A percentile compares a stretch with the other conserved stretches of the same genome.
phyloP scores from a whole-genome alignment of 2,329 filamentous ascomycete genomes.

The Chaetoscypha palmicola region DNA sequence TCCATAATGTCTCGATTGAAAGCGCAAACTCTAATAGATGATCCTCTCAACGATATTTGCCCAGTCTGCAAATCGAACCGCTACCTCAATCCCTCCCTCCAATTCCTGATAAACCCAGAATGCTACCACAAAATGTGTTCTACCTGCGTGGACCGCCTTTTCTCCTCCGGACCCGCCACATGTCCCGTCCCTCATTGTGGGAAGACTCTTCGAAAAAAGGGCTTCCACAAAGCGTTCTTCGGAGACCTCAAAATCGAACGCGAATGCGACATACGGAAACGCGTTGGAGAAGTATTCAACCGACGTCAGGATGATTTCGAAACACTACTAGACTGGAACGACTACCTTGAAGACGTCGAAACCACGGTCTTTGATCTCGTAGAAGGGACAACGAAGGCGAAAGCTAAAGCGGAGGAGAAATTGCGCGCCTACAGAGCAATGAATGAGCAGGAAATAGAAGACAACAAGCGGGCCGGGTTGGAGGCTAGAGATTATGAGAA shows the following conservation, averaged over 20 bases:
- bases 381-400: conserved; percentile 54
- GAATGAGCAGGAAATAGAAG: conserved; percentile 62
- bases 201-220: conserved; percentile 75
- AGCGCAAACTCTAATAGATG: conserved; percentile 11
- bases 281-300: conserved; percentile 79
- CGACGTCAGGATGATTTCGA: conserved; percentile 88
- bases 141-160: conserved; percentile 90
- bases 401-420: conserved; percentile 38
- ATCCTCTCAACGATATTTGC: conserved; percentile 61
- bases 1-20: conserved; percentile 3
- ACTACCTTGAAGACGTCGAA: conserved; percentile 92
- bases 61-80: conserved; percentile 95
- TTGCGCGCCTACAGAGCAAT: conserved; percentile 66
- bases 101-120: conserved; percentile 93
- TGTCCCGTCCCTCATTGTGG: conserved; percentile 88
- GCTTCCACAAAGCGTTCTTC: conserved; percentile 85
- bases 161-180: conserved; percentile 82
- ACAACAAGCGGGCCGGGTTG: conserved; percentile 47
- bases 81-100: conserved; percentile 90
- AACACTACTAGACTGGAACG: conserved; percentile 74
- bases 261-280: conserved; percentile 83
- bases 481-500: conserved; percentile 49
- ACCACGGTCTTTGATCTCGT: conserved; percentile 85
- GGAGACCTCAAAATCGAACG: conserved; percentile 81
- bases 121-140: conserved; percentile 99